Base-by-base conservation (phyloP, 352 stramenopile species). In the Globisporangium ultimum region DNA sequence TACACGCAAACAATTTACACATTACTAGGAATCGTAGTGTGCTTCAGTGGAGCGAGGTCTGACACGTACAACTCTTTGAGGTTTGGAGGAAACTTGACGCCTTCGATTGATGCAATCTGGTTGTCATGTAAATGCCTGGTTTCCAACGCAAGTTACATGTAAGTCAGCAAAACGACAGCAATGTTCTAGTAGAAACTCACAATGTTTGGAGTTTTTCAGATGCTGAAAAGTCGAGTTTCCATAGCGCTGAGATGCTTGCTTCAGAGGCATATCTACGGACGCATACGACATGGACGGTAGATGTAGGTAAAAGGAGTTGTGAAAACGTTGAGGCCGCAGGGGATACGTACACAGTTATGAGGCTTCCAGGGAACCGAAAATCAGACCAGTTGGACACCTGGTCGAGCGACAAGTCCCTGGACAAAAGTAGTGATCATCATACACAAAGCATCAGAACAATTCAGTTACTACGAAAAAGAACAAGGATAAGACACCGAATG, bases 381-480 rank as follows among this genome's bases (percentile, higher is more conserved):
- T n/a, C 42, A n/a, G 58, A 55, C 58, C 58, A 64, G 52, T 51
- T 64, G 43, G 32, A 20, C 17, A 55, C 28, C 6, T 3, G 21
- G 28, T 60, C 60, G 11, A 3, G n/a, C 36, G 58, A 64, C 21
- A 64, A 24, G 18, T 64, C 58, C 15, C 58, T 64, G 36, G 14
- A 2, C 14, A 42, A 32, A 36, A 46, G 3, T 3, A 21, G 12
- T 15, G 14, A n/a, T 12, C 1, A n/a, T n/a, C 28, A 20, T 9
- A 34, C n/a, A 11, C 28, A 28, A 45, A 5, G 5, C n/a, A 13
- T 18, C 9, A 50, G 12, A 13, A 9, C 28, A 36, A 10, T 36
- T 45, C 12, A n/a, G 40, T 45, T 5, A 8, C 10, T 45, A 1
- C 13, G 40, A n/a, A n/a, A 18, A n/a, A 45, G 40, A 45, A 48